These are phyloP conservation scores for Pleurotus pulmonarius DNA, from an alignment of 768 basidiomycete genomes.

Conservation along the genomic window DNA sequence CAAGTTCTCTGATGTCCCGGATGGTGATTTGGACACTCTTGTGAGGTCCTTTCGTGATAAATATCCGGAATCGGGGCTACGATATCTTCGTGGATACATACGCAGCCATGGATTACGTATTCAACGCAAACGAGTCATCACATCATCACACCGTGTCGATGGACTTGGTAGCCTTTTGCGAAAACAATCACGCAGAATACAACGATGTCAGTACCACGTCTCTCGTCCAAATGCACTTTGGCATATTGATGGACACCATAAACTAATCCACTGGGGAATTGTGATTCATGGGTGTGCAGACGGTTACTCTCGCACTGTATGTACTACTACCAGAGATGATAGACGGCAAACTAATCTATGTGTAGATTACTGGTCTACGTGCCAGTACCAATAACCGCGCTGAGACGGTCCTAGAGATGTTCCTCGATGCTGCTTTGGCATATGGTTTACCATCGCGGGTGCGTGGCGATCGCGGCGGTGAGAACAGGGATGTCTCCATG, in stretches of 20 bases:
- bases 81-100: constrained; percentile 23
- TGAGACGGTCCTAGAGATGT: constrained; percentile 22
- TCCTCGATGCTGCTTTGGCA: constrained; percentile 15
- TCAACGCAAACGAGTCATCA: constrained; percentile 14
- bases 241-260: constrained; percentile 32
- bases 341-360: too few species aligned
- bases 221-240: constrained; percentile 21
- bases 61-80: constrained; percentile 18
- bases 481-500: constrained; percentile 28
- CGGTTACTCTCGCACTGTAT: constrained; percentile 17
- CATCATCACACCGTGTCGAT: constrained; percentile 21
- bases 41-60: constrained; percentile 6
- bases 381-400: constrained; percentile 25
- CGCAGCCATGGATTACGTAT: constrained; percentile 17
- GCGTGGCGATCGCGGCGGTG: constrained; percentile 29
- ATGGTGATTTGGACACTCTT: constrained; percentile 9
- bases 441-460: constrained; percentile 26
- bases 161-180: constrained; percentile 16
- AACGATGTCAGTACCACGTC: constrained; percentile 13
- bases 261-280: constrained; percentile 22
- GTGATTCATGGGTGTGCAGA: constrained; percentile 21
- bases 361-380: constrained; percentile 20
- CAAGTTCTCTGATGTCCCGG: constrained; percentile 9
- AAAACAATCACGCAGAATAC: constrained; percentile 9
- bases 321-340: too few species aligned